Conservation (phyloP, 768 basidiomycete species). For the Mycena vitilis region DNA sequence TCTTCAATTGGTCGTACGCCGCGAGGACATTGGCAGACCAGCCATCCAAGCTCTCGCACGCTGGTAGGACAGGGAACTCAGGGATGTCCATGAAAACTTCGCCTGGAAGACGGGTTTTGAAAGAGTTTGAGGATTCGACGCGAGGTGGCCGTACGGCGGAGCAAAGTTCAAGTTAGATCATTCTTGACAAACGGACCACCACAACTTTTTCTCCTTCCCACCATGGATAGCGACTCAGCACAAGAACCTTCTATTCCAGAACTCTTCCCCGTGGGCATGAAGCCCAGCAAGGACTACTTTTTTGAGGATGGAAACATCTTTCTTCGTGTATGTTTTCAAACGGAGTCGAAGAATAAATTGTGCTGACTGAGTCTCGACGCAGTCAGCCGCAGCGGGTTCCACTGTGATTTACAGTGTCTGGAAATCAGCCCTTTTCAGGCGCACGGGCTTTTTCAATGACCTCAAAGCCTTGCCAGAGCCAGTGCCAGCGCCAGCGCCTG, state of each 20-base stretch:
- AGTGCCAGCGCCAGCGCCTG: no score
- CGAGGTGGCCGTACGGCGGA: no score
- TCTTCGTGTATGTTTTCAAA: not conserved
- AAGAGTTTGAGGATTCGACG: no score
- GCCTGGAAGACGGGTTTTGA: no score
- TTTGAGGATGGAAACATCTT: not conserved
- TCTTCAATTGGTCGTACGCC: conserved; percentile 27
- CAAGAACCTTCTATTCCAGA: not conserved
- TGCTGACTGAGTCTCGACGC: no score
- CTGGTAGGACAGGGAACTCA: conserved; percentile 13
- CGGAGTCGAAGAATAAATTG: not conserved
- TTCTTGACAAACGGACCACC: no score
- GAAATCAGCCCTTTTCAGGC: not conserved
- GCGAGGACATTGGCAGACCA: conserved; percentile 25
- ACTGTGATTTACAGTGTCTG: not conserved
- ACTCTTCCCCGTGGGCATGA: not conserved
- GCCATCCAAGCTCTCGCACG: conserved; percentile 21
- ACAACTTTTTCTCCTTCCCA: not conserved
- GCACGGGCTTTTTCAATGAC: not conserved
- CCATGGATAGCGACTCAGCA: not conserved
- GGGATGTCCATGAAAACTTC: no score
- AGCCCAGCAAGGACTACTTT: not conserved
- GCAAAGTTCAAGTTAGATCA: no score
- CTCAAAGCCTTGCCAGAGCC: not conserved
- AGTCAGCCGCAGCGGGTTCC: not conserved